A percentile compares a stretch with the other conserved stretches of the same genome.
phyloP scores from a whole-genome alignment of 345 rosid species.

The Populus simonii region DNA sequence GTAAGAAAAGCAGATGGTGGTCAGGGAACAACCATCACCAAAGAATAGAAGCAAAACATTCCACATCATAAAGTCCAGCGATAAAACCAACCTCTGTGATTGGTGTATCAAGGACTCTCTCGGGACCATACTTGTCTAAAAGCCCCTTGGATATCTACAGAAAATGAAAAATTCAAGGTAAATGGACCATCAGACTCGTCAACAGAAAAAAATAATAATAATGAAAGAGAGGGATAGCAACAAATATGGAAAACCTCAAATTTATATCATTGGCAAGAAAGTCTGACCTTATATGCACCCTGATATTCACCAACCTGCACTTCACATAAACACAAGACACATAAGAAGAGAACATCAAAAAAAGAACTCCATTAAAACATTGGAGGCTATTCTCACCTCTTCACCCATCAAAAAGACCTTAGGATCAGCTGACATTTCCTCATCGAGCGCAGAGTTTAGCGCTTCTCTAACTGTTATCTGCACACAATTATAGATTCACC shows the following conservation, averaged over 20 bases:
- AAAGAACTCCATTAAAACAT: neutral
- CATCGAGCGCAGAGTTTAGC: constrained; percentile 79
- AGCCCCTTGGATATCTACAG: constrained; percentile 71
- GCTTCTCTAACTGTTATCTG: constrained; percentile 88
- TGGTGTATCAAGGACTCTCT: constrained; percentile 90
- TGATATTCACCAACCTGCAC: constrained; percentile 96
- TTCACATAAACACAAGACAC: constrained; percentile 3
- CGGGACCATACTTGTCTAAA: constrained; percentile 87
- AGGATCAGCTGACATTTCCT: constrained; percentile 96
- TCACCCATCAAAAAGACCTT: constrained; percentile 90
- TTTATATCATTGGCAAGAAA: neutral
- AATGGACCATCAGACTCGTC: neutral
- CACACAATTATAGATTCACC: constrained; percentile 1
- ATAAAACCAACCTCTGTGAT: constrained; percentile 68
- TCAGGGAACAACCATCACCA: neutral
- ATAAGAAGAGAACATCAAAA: neutral
- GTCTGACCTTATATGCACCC: constrained; percentile 94
- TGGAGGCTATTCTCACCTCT: constrained; percentile 49
- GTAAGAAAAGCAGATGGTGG: constrained; percentile 11
- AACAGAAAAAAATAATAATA: neutral
- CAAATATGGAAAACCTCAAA: neutral
- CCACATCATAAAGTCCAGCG: neutral
- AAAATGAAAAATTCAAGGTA: constrained; percentile 10
- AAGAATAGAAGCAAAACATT: neutral
- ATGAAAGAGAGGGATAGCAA: neutral